A percentile compares a stretch with the other conserved stretches of the same genome.
These are phyloP conservation scores for Talaromyces islandicus DNA, from an alignment of 2,329 filamentous ascomycete species.

Conservation along the genomic window DNA sequence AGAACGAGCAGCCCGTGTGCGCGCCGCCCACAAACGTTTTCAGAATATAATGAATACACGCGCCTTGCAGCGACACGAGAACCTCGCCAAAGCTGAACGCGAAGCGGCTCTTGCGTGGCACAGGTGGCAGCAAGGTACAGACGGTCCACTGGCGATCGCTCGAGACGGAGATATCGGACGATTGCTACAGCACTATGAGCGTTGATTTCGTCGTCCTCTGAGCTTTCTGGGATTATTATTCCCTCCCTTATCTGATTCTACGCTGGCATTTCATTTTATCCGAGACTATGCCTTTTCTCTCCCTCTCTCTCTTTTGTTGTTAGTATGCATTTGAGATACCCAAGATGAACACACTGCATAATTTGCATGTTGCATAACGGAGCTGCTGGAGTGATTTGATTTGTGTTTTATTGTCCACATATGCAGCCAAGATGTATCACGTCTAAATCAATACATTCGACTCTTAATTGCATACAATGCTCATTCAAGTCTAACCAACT, in stretches of 20 bases:
- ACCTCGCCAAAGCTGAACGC: slow-evolving; percentile 7
- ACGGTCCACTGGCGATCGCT: slow-evolving; percentile 2
- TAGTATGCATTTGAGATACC: background rate
- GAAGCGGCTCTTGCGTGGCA: slow-evolving; percentile 5
- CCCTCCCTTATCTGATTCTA: background rate
- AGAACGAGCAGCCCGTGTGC: slow-evolving; percentile 6
- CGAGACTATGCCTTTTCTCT: background rate
- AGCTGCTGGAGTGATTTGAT: background rate
- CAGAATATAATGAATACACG: slow-evolving; percentile 5
- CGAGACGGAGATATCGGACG: slow-evolving; percentile 3
- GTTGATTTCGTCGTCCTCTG: background rate
- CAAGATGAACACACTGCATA: background rate
- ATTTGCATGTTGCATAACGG: background rate
- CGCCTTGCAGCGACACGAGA: slow-evolving; percentile 7
- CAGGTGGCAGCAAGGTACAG: slow-evolving; percentile 5
- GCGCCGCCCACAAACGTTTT: slow-evolving; percentile 1
- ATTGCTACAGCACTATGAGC: slow-evolving; percentile 4
- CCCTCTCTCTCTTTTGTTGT: background rate
- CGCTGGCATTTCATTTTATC: background rate
- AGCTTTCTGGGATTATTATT: background rate
- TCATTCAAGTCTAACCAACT: too few relatives aligned
- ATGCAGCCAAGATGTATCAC: background rate
- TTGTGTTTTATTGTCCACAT: background rate
- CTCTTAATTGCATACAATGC: background rate
- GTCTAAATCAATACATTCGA: background rate